Evolutionary conservation across 129 eudicot species (phyloP), one percentile per base, ranked within the genome.

Genomic region (Centaurea solstitialis): DNA sequence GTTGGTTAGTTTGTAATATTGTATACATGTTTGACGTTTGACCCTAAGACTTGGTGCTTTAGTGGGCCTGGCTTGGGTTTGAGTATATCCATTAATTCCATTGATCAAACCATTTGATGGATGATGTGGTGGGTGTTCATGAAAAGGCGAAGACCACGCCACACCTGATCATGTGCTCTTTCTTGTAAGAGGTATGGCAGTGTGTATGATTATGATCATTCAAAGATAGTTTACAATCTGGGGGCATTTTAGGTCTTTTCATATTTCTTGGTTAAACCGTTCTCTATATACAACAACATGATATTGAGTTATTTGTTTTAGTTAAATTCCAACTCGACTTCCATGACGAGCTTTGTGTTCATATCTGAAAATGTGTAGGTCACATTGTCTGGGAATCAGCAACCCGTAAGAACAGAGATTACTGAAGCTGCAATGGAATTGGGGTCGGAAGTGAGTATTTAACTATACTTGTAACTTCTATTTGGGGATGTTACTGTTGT

Each of bases 391-490:
- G 98, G 98, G 22, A 94, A 91, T 76, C 98, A 94, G 82, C 97
- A 93, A 83, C 98, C 98, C 18, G 85, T 93, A 53, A 94, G 98
- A 73, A 91, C 96, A 37, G 98, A 94, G 82, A 91, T 94, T 79
- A 94, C 98, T 1, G 97, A 94, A 77, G 97, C 98, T 87, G 98
- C 98, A 80, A 89, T 94, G 98, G 98, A 83, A 39, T 83, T 94
- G 66, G 98, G 98, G 41, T 75, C 98, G 2, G 98, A 94, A 83
- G 97, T 94, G 70, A 89, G 92, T 93, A 43, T 26, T 0, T 2
- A 26, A 33, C 2, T 33, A 33, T 33, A 33, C 5, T 37, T 67
- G 69, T 22, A 20, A 22, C 15, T 72, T 69, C 57, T 17, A 79
- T 5, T 23, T 77, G 73, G 43, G 70, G 73, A 24, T 77, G 70